Conservation (phyloP, 176 grass and related monocot species). For the Neostapfia colusana region DNA sequence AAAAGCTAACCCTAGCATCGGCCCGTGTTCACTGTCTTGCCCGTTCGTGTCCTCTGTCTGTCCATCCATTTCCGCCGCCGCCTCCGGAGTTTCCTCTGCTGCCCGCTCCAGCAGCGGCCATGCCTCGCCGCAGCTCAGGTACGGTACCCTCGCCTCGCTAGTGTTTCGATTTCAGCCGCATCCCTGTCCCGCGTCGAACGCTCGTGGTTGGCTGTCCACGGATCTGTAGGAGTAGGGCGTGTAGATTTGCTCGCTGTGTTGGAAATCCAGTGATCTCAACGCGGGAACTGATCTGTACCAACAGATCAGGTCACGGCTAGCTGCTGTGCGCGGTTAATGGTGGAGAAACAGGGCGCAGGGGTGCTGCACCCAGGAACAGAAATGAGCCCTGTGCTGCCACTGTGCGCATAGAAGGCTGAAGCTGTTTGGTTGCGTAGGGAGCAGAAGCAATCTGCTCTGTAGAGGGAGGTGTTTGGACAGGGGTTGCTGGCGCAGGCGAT, state of each 20-base stretch:
- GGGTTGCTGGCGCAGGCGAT: too few species aligned
- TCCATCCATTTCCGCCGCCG: neutral
- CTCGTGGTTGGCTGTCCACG: neutral
- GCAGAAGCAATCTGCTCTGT: too few species aligned
- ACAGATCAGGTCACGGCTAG: too few species aligned
- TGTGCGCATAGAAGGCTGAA: too few species aligned
- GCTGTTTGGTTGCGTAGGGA: too few species aligned
- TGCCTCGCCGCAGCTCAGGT: slow-evolving; percentile 81
- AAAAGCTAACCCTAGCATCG: slow-evolving; percentile 39
- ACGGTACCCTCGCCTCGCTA: neutral
- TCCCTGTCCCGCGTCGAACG: neutral
- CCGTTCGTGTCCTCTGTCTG: neutral
- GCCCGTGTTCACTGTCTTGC: neutral
- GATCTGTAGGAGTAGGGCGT: neutral
- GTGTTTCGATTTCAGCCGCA: neutral
- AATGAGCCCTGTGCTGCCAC: too few species aligned
- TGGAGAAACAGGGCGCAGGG: too few species aligned
- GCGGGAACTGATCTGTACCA: too few species aligned
- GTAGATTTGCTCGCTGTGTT: neutral
- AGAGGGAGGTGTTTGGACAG: too few species aligned
- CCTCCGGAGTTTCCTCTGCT: slow-evolving; percentile 56
- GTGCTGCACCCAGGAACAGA: too few species aligned
- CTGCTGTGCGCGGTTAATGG: too few species aligned
- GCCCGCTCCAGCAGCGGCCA: slow-evolving; percentile 34
- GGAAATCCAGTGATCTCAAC: too few species aligned